These are phyloP conservation scores for Stephanocyclus meneghinianus DNA, from an alignment of 352 stramenopile species.

Conservation along the genomic window DNA sequence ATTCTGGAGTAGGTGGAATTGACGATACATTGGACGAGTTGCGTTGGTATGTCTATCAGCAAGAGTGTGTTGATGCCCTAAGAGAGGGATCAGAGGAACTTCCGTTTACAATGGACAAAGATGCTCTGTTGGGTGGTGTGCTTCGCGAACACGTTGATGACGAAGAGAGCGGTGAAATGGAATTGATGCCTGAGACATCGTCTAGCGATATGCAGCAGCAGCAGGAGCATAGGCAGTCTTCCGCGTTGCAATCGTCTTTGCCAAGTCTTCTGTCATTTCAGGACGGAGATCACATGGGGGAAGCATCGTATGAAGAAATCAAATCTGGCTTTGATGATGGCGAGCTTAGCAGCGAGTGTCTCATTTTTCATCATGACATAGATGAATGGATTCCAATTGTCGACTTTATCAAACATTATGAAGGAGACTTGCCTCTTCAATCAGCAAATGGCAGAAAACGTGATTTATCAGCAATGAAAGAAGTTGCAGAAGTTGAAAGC, in stretches of 20 bases:
- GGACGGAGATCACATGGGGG: constrained; percentile 73
- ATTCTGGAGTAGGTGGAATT: constrained; percentile 75
- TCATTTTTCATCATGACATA: constrained; percentile 55
- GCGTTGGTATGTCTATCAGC: constrained; percentile 82
- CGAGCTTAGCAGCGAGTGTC: constrained; percentile 67
- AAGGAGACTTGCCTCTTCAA: constrained; percentile 16
- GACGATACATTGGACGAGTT: constrained; percentile 65
- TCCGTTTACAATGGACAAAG: constrained; percentile 47
- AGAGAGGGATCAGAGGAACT: constrained; percentile 44
- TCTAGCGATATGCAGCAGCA: not conserved
- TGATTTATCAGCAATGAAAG: constrained; percentile 45
- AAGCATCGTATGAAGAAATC: constrained; percentile 73
- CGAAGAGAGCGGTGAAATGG: not conserved
- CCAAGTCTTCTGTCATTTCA: constrained; percentile 54
- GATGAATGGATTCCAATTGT: constrained; percentile 69
- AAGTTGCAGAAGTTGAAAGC: constrained; percentile 4
- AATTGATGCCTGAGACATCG: not conserved
- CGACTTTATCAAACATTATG: constrained; percentile 43
- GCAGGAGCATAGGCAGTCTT: not conserved
- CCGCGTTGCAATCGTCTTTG: not conserved
- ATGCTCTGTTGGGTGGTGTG: constrained; percentile 43
- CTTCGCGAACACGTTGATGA: not conserved
- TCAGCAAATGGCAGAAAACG: constrained; percentile 33
- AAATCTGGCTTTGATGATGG: constrained; percentile 71
- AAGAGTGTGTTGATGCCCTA: constrained; percentile 60